Percentiles rank a stretch among this genome's conserved stretches.
Evolutionary conservation across 768 basidiomycete genomes (phyloP).

Genomic region (Leccinum variicolor): DNA sequence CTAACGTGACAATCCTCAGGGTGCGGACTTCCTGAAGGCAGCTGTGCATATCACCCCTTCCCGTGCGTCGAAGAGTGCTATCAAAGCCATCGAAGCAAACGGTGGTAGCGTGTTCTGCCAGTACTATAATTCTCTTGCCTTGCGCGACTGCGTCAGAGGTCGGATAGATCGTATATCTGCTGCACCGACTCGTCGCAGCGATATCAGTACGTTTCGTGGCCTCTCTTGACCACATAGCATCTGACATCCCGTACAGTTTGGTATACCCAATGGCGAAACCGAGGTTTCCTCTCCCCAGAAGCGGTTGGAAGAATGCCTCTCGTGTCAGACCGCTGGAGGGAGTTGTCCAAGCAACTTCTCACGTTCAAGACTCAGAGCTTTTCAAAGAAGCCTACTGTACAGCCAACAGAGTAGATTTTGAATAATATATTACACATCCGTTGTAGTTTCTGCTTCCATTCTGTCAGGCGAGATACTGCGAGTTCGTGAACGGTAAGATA

Average conservation of each 20-base stretch:
- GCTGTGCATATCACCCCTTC: slow-evolving; percentile 81
- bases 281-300: slow-evolving; percentile 68
- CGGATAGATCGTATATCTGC: slow-evolving; percentile 69
- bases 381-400: slow-evolving; percentile 24
- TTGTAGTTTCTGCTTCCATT: slow-evolving; percentile 39
- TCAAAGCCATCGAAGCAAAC: slow-evolving; percentile 73
- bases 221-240: slow-evolving; percentile 1
- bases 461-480: slow-evolving; percentile 57
- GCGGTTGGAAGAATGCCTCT: slow-evolving; percentile 59
- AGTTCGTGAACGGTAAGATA: slow-evolving; percentile 51
- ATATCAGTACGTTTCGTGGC: slow-evolving; percentile 61
- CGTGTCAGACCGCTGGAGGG: slow-evolving; percentile 68
- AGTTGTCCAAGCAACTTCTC: slow-evolving; percentile 58
- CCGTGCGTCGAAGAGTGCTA: slow-evolving; percentile 83
- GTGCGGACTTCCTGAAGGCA: slow-evolving; percentile 59
- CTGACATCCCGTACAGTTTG: slow-evolving; percentile 48
- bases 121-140: slow-evolving; percentile 84
- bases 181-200: slow-evolving; percentile 79
- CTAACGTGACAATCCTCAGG: slow-evolving; percentile 38
- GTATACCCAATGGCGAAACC: slow-evolving; percentile 71
- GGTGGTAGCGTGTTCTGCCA: slow-evolving; percentile 88
- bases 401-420: slow-evolving; percentile 18
- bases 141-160: slow-evolving; percentile 75
- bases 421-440: slow-evolving; percentile 13
- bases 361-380: slow-evolving; percentile 41